A percentile compares a stretch with the other conserved stretches of the same genome.
These are phyloP conservation scores for Cyclospora cayetanensis DNA, from an alignment of 169 alveolate species.

Conservation along the genomic window DNA sequence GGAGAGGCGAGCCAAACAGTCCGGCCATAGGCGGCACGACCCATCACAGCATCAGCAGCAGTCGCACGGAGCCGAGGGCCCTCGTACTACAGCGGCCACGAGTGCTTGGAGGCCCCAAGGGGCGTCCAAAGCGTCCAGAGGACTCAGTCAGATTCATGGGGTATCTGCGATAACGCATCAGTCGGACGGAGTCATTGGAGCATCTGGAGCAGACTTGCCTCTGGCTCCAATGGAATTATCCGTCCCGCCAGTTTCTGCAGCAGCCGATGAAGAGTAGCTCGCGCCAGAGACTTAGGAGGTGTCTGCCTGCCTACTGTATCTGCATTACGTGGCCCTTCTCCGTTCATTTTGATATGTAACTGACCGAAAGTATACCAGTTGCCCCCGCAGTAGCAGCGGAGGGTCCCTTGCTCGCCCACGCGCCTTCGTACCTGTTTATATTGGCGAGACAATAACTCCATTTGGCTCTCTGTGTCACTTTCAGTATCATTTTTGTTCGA, in stretches of 20 bases:
- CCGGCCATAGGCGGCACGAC: not conserved
- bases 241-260: not conserved
- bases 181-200: not conserved
- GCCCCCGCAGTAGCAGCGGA: too few relatives aligned
- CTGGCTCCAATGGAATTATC: not conserved
- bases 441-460: not conserved
- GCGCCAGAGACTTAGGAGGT: not conserved
- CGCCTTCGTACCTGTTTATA: not conserved
- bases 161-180: not conserved
- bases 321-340: too few relatives aligned
- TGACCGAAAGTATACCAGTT: not conserved
- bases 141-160: not conserved
- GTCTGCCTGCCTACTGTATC: too few relatives aligned
- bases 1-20: constrained; percentile 14
- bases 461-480: not conserved
- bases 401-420: not conserved
- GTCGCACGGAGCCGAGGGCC: not conserved
- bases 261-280: not conserved
- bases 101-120: not conserved
- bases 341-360: not conserved
- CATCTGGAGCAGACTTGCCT: not conserved
- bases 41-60: constrained; percentile 22
- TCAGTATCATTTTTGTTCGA: too few relatives aligned
- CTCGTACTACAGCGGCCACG: not conserved
- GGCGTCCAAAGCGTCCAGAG: not conserved